phyloP scores from a whole-genome alignment of 352 stramenopile species.

The Globisporangium cederbergense region DNA sequence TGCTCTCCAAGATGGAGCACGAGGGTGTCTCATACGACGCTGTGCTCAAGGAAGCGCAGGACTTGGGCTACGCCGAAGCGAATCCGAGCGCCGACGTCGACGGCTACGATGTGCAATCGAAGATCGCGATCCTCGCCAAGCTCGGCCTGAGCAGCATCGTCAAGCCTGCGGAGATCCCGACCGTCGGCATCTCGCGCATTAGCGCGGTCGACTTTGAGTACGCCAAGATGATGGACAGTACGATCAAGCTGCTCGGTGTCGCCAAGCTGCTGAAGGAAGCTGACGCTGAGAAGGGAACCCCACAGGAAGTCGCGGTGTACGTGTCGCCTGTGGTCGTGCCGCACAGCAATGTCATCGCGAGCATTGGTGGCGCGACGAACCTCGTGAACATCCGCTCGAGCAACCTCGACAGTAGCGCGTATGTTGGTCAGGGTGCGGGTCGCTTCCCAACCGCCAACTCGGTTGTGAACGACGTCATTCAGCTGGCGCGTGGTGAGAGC shows the following conservation, averaged over 20 bases:
- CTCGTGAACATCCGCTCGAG: conserved; percentile 87
- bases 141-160: conserved; percentile 92
- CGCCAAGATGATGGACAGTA: conserved; percentile 93
- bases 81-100: conserved; percentile 96
- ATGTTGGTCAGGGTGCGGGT: conserved; percentile 91
- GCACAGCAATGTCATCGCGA: conserved; percentile 86
- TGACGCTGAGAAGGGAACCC: conserved; percentile 60
- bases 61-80: conserved; percentile 91
- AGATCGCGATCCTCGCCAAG: conserved; percentile 95
- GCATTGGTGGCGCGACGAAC: conserved; percentile 87
- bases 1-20: conserved; percentile 96
- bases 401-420: conserved; percentile 90
- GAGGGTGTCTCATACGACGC: conserved; percentile 90
- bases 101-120: conserved; percentile 94
- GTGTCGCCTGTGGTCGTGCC: conserved; percentile 93
- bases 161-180: conserved; percentile 85
- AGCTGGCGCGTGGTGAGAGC: conserved; percentile 85
- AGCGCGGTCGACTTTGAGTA: conserved; percentile 94
- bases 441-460: conserved; percentile 96
- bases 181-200: conserved; percentile 92
- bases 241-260: conserved; percentile 95
- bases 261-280: conserved; percentile 76
- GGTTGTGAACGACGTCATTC: conserved; percentile 94
- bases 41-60: conserved; percentile 93
- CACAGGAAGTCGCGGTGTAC: conserved; percentile 89